Base-by-base conservation (phyloP, 2,329 filamentous ascomycete genomes). In the Myriosclerotinia curreyana region DNA sequence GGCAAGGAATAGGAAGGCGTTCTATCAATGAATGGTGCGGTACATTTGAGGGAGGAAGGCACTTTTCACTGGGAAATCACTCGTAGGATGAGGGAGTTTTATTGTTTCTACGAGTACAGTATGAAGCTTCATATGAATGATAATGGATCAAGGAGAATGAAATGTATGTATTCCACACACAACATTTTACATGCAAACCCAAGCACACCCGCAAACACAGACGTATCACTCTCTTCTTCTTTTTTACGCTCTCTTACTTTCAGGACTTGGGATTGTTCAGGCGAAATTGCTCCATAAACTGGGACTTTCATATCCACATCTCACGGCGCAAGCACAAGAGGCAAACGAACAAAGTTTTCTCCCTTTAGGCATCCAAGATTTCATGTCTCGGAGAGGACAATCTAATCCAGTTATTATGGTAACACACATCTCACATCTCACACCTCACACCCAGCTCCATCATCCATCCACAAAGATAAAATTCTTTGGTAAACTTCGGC, bases 121-220 rank as follows among this genome's bases (percentile, higher is more conserved):
- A 48, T 58, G 25, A 58, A 48, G 28, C 28, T 36, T 48, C 28
- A 25, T 58, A 25, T 46, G 54, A n/a, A 58, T 58, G 54, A 58
- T 58, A 58, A 58, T 58, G 54, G 54, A 48, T 58, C 54, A 48
- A 46, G 42, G 54, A 48, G 40, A 46, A 58, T 46, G 42, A 46
- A 28, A 46, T 58, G 54, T 58, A 58, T 58, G 54, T 58, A 58
- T 46, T 58, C 54, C 54, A 46, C 25, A 58, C 46, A 46, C 54
- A 34, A 22, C 25, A 34, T 58, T 46, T 48, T 58, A 25, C 44
- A 36, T 36, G 22, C 20, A 46, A 58, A 34, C 20, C 15, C n/a
- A 48, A 58, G 20, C 54, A 20, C 54, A 58, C n/a, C 20, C 28
- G 28, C 54, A 58, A 58, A 48, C 40, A 34, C 42, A 58, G 42